A percentile compares a stretch with the other conserved stretches of the same genome.
These are phyloP conservation scores for Lachancea meyersii DNA, from an alignment of 805 yeast genomes.

Conservation along the genomic window DNA sequence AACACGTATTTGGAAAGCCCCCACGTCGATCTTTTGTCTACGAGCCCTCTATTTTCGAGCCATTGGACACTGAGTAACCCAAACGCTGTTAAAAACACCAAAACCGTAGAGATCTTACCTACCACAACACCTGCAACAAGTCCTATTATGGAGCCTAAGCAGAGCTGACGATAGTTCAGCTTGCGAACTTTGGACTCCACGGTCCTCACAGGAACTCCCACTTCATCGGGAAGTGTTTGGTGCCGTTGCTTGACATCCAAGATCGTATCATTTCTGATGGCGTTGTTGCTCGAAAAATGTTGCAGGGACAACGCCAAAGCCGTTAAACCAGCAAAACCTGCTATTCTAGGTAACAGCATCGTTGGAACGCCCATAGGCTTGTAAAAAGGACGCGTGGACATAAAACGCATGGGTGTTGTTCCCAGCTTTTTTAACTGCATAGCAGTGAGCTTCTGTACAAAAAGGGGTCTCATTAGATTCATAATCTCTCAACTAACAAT, in stretches of 20 bases:
- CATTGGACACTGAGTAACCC: slow-evolving; percentile 23
- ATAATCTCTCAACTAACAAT: not conserved
- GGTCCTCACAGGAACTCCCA: slow-evolving; percentile 11
- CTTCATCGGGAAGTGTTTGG: slow-evolving; percentile 12
- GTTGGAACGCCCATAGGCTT: not conserved
- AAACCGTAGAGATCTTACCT: slow-evolving; percentile 23
- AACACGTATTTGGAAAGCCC: slow-evolving; percentile 16
- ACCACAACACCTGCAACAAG: slow-evolving; percentile 23
- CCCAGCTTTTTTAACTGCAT: not conserved
- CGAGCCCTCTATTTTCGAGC: slow-evolving; percentile 22
- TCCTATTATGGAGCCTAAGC: slow-evolving; percentile 28
- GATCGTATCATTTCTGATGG: slow-evolving; percentile 16
- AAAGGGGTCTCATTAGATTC: not conserved
- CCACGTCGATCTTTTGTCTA: slow-evolving; percentile 17
- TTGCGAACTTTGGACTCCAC: slow-evolving; percentile 4
- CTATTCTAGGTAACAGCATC: not conserved
- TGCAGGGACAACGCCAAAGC: slow-evolving; percentile 1
- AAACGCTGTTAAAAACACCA: slow-evolving; percentile 19
- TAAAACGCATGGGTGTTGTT: not conserved
- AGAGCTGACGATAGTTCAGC: slow-evolving; percentile 23
- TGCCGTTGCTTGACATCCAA: slow-evolving; percentile 15
- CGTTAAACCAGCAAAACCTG: slow-evolving; percentile 1
- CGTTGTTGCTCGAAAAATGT: not conserved
- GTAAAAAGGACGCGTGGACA: not conserved
- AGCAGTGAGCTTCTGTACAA: not conserved